Evolutionary conservation across 805 yeast species (phyloP), one percentile per base, ranked within the genome.

Genomic region (Candida methanosorbosa): DNA sequence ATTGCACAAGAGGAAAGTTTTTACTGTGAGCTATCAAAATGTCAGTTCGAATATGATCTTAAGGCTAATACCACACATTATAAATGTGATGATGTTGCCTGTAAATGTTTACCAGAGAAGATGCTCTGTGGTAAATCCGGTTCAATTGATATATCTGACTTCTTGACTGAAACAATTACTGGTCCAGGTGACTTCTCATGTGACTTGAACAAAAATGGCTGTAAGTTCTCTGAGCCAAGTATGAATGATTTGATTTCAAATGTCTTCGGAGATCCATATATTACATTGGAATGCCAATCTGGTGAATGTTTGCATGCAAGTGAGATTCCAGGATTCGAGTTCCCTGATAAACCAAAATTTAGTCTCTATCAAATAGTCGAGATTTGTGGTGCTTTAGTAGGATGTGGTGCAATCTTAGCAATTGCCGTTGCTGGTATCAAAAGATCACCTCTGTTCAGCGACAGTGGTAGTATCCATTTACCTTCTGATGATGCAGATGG

Each of bases 101-200:
- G 98, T 57, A 71, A 81, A 45, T 92, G 98, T 63, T 66, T 90
- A 23, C 95, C 97, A 2, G 97, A 75, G 18, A 72, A 86, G 46
- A 86, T 85, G 87, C 66, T 92, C 5, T 92, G 98, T 64, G 98
- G 98, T 25, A 82, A 86, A 48, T 71, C 75, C 8, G 97, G 97
- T 1, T 86, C 96, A 2, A 87, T 92, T 45, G 97, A 92, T 57
- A 84, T 92, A 21, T 80, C 94, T 1, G 97, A 90, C 37, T 92
- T 94, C 56, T 66, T 92, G 40, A 76, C 87, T 2, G 92, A 88
- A 52, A 83, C 95, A 5, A 87, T 92, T 40, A 64, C 63, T 26
- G 98, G 98, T 2, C 98, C 98, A 0, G 98, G 95, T 22, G 88
- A 82, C 42, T 87, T 92, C 49, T 61, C 75, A 4, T 92, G 98